A percentile compares a stretch with the other conserved stretches of the same genome.
These are phyloP conservation scores for Eruca vesicaria DNA, from an alignment of 441 rosid species.

Conservation along the genomic window DNA sequence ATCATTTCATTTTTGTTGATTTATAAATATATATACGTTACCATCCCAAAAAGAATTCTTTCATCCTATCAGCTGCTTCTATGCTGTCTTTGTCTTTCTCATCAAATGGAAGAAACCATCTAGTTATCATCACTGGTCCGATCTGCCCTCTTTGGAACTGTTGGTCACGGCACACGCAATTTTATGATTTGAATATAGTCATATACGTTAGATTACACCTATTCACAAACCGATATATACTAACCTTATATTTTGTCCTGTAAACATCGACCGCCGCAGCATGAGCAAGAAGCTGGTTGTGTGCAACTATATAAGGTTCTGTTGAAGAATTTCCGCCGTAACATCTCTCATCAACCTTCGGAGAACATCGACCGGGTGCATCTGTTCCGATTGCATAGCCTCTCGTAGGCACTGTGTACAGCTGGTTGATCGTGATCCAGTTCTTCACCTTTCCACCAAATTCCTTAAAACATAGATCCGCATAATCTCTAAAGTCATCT, in stretches of 20 bases:
- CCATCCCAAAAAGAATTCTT: conserved; percentile 78
- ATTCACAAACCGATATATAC: neutral
- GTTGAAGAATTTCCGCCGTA: conserved; percentile 28
- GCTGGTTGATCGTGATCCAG: conserved; percentile 39
- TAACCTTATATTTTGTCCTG: conserved; percentile 20
- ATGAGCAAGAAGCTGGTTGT: conserved; percentile 34
- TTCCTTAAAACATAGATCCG: conserved; percentile 35
- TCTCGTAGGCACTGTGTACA: conserved; percentile 20
- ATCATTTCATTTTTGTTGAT: neutral
- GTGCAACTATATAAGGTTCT: conserved; percentile 32
- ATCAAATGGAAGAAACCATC: conserved; percentile 69
- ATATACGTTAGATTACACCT: neutral
- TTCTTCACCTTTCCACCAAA: conserved; percentile 43
- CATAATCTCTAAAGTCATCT: conserved; percentile 33
- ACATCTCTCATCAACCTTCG: conserved; percentile 31
- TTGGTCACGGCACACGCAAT: neutral
- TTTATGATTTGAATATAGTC: neutral
- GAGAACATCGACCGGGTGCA: neutral
- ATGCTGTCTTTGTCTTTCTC: conserved; percentile 40
- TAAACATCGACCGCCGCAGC: conserved; percentile 15
- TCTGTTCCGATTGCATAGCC: conserved; percentile 27
- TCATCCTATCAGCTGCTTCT: conserved; percentile 62
- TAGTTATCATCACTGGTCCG: conserved; percentile 70
- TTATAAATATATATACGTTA: conserved; percentile 13
- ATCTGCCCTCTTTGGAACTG: conserved; percentile 55